A percentile compares a stretch with the other conserved stretches of the same genome.
phyloP scores from a whole-genome alignment of 2,329 filamentous ascomycete species.

The Coniella lustricola region DNA sequence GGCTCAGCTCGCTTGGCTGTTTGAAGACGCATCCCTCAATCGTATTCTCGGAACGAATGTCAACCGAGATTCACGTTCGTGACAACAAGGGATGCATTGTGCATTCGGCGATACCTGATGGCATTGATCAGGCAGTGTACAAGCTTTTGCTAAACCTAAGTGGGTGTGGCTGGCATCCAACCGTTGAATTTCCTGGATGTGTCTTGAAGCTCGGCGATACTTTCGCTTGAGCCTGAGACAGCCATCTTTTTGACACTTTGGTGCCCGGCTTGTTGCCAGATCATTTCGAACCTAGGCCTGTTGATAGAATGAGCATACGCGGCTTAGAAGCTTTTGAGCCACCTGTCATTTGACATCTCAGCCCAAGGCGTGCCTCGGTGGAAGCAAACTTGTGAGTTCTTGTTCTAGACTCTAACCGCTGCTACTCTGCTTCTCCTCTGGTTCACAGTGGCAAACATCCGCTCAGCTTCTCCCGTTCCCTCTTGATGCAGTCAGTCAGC shows the following conservation, averaged over 20 bases:
- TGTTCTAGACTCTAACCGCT: no score
- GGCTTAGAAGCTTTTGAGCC: background rate
- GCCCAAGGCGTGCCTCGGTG: no score
- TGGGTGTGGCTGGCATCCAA: background rate
- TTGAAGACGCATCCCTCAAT: no score
- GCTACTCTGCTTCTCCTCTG: background rate
- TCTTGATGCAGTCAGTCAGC: no score
- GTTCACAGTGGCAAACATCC: background rate
- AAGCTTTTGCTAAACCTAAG: background rate
- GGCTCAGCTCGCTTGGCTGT: no score
- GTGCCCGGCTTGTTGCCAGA: background rate
- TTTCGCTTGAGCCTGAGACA: background rate
- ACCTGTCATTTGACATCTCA: background rate
- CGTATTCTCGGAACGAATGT: no score
- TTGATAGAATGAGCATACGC: background rate
- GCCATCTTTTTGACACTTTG: background rate
- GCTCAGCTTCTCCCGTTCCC: no score
- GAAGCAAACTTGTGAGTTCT: no score
- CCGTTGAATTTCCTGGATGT: background rate
- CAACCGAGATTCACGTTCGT: no score
- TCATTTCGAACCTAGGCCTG: no score
- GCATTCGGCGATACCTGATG: no score
- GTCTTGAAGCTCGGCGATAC: background rate
- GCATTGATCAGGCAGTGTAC: background rate
- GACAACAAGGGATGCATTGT: no score